Evolutionary conservation across 805 yeast species (phyloP), one percentile per base, ranked within the genome.

Genomic region (Zygoascus flipseniorum): DNA sequence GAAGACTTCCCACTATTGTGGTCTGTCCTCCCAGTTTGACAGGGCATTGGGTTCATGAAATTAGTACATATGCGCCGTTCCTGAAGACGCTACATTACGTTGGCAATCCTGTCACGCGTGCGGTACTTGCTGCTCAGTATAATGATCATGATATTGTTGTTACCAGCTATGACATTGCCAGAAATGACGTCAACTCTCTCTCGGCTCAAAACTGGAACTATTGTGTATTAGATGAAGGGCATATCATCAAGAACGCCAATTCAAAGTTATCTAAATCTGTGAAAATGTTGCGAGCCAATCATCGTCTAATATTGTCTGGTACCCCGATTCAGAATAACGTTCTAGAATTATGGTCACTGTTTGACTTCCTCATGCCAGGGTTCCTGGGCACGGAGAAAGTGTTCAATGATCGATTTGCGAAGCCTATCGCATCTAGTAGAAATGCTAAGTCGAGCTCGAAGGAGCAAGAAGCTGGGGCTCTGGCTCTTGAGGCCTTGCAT

Each of bases 311-410:
- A 43, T 74, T 93, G 56, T 87, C 98, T 0, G 99, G 99, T 62
- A 93, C 99, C 0, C 99, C 99, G 13, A 93, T 93, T 62, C 99
- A 93, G 69, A 93, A 93, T 66, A 93, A 93, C 65, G 99, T 93
- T 2, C 76, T 93, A 44, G 99, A 93, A 69, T 73, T 93, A 57
- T 93, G 99, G 99, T 93, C 99, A 2, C 74, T 93, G 63, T 93
- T 93, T 74, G 99, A 93, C 69, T 93, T 89, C 68, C 75, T 93
- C 68, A 93, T 93, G 99, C 99, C 99, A 1, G 99, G 99, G 0
- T 93, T 93, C 64, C 74, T 93, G 58, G 99, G 99, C 13, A 83
- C 95, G 2, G 99, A 93, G 64, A 92, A 89, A 69, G 78, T 85
- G 49, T 93, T 93, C 73, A 93, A 89, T 63, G 98, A 92, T 57